Evolutionary conservation across 257 asterid species (phyloP).

Genomic region (Solanum ossicruentum): DNA sequence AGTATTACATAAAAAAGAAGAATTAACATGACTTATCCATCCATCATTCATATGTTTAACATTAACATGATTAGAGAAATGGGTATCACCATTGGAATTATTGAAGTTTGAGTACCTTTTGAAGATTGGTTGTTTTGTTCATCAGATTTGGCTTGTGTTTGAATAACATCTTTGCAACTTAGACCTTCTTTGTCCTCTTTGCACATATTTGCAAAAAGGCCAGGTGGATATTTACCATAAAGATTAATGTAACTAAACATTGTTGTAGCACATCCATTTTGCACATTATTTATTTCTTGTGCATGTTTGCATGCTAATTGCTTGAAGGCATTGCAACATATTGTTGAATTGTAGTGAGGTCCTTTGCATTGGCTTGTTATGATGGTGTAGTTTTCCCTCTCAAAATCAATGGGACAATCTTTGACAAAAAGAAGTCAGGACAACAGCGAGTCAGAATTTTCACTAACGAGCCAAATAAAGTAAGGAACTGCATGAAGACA

Average conservation of each 20-base stretch:
- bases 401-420: constrained; percentile 63
- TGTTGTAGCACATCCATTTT: constrained; percentile 39
- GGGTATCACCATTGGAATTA: neutral
- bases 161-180: constrained; percentile 15
- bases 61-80: neutral
- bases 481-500: neutral
- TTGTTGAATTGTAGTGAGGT: constrained; percentile 43
- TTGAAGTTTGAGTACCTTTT: neutral
- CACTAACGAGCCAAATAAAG: neutral
- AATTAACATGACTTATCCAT: too few species aligned
- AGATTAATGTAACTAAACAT: constrained; percentile 61
- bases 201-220: constrained; percentile 64
- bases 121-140: neutral
- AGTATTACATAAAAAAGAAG: neutral
- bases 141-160: neutral
- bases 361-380: constrained; percentile 89
- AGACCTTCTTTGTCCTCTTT: constrained; percentile 45
- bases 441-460: neutral
- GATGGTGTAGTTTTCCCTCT: constrained; percentile 62
- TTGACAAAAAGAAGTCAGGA: neutral
- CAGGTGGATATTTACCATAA: constrained; percentile 55
- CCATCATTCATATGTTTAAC: neutral
- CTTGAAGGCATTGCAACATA: constrained; percentile 57
- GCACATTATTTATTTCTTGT: constrained; percentile 41
- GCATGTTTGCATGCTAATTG: constrained; percentile 43